A percentile compares a stretch with the other conserved stretches of the same genome.
Conservation (phyloP, 164 flowering plant species). For the Nelumbo lutea region DNA sequence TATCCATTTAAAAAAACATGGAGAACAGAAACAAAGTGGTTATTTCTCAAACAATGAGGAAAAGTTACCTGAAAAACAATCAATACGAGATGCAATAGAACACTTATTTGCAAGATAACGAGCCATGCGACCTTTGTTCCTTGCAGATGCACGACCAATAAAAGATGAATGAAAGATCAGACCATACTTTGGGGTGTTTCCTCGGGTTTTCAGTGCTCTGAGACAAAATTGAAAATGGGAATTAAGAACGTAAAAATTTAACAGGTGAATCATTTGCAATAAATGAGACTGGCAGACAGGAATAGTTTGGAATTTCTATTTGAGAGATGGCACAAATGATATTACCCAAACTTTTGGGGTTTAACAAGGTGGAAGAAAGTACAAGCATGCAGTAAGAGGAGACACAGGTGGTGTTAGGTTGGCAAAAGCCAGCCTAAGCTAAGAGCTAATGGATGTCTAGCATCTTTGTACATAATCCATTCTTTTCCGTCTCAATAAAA, state of each 20-base stretch:
- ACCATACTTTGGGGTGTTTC: slow-evolving; percentile 98
- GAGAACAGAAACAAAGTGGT: background rate
- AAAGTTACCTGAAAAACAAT: slow-evolving; percentile 73
- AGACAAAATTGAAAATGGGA: slow-evolving; percentile 3
- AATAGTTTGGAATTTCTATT: background rate
- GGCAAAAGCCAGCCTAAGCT: too few relatives aligned
- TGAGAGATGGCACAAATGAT: background rate
- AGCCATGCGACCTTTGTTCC: slow-evolving; percentile 95
- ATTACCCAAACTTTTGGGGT: background rate
- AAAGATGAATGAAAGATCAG: slow-evolving; percentile 95
- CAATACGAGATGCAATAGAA: slow-evolving; percentile 95
- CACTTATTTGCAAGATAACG: slow-evolving; percentile 99
- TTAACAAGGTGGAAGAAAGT: too few relatives aligned
- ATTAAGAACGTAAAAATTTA: background rate
- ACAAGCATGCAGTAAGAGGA: too few relatives aligned
- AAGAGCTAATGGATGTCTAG: too few relatives aligned
- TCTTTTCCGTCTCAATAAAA: background rate
- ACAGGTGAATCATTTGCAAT: too few relatives aligned
- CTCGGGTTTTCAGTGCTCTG: slow-evolving; percentile 93
- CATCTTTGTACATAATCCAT: too few relatives aligned
- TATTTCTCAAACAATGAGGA: background rate
- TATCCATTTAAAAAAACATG: background rate
- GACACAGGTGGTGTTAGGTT: too few relatives aligned
- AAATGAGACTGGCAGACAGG: too few relatives aligned
- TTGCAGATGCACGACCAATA: slow-evolving; percentile 92